Percentiles rank a stretch among this genome's conserved stretches.
phyloP scores from a whole-genome alignment of 495 filamentous ascomycete genomes.

The Daldinia caldariorum region DNA sequence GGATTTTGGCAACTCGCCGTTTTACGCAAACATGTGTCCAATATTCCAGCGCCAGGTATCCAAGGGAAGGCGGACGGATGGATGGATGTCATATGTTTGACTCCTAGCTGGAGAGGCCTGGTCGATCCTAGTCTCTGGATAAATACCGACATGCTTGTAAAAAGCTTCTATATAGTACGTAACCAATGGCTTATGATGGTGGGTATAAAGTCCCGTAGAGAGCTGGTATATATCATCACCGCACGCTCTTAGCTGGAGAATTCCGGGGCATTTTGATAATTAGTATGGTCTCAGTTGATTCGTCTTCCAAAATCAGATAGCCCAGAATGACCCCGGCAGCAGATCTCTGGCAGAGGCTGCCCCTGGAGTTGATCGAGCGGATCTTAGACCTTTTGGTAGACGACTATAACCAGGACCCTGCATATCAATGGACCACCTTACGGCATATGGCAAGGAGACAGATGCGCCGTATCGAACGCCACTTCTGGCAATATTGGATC shows the following conservation, averaged over 20 bases:
- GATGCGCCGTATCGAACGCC: constrained; percentile 37
- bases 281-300: constrained; percentile 14
- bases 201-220: neutral
- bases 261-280: constrained; percentile 9
- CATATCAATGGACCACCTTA: constrained; percentile 40
- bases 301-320: constrained; percentile 12
- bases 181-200: constrained; percentile 30
- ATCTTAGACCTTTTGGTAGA: constrained; percentile 39
- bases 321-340: constrained; percentile 24
- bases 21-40: constrained; percentile 22
- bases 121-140: constrained; percentile 27
- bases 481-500: constrained; percentile 31
- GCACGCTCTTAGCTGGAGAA: constrained; percentile 5
- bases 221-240: constrained; percentile 26
- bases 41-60: constrained; percentile 35
- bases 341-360: constrained; percentile 35
- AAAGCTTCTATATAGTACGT: constrained; percentile 4
- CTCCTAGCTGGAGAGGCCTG: constrained; percentile 17
- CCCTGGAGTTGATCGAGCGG: constrained; percentile 35
- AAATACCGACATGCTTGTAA: constrained; percentile 37
- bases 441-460: constrained; percentile 27
- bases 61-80: constrained; percentile 20
- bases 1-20: constrained; percentile 13
- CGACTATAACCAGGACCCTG: constrained; percentile 36
- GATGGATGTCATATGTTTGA: constrained; percentile 25